Evolutionary conservation across 2,329 filamentous ascomycete genomes (phyloP), one percentile per base, ranked within the genome.

Genomic region (Aspergillus quadrilineatus): DNA sequence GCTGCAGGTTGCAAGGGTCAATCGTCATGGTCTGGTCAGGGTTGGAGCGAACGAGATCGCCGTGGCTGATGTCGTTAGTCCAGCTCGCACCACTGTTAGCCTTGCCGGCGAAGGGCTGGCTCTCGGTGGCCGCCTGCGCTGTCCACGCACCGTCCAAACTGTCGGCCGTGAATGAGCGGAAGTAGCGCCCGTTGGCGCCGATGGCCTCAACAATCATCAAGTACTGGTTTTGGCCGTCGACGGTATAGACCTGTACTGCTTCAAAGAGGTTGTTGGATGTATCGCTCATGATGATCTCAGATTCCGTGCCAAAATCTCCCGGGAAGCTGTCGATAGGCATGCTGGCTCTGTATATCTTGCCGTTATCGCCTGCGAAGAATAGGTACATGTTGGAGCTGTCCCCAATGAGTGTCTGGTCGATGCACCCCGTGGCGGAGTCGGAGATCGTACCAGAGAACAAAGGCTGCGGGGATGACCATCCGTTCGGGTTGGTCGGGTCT

Each of bases 351-450:
- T 88, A 88, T 65, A 89, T 85, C 45, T 80, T 81, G 69, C 86
- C 86, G 60, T 88, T 86, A 71, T 89, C 86, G 6, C 84, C 86
- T 0, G 79, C 78, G 63, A 88, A 88, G 80, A 88, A 89, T 4
- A 89, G 75, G 63, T 87, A 87, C 83, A 87, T 87, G 72, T 82
- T 80, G 6, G 67, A 70, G 66, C 71, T 71, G 68, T 88, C 86
- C 39, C 82, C 84, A 60, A 88, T 88, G 54, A 88, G 60, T 0
- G 84, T 83, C 71, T 86, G 84, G 69, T 88, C 85, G 59, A 89
- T 87, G 9, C 75, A 66, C 0, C 83, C 83, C 0, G 80, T 85
- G 69, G 69, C 67, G 7, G 80, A 80, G 55, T 65, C 76, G 63
- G 61, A 22, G 42, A 87, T 82, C 17, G 67, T 76, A 10, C 85